These are phyloP conservation scores for Haplographium delicatum DNA, from an alignment of 495 filamentous ascomycete species.

Conservation along the genomic window DNA sequence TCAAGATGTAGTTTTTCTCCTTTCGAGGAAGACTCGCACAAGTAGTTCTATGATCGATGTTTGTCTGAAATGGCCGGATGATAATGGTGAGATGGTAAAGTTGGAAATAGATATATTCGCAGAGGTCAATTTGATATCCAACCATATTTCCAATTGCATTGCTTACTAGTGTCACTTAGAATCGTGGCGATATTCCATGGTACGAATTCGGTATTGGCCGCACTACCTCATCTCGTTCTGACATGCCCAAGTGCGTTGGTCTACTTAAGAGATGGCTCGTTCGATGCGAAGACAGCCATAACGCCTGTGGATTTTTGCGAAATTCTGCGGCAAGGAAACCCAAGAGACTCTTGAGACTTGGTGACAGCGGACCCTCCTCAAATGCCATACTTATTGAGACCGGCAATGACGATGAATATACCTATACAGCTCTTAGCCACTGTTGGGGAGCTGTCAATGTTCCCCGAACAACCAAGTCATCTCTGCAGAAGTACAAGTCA, in stretches of 20 bases:
- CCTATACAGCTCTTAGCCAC: neutral
- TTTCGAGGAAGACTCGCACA: too few species aligned
- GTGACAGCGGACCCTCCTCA: neutral
- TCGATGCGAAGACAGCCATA: neutral
- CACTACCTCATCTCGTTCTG: neutral
- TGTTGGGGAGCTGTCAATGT: neutral
- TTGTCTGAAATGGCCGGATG: neutral
- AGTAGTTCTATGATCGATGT: too few species aligned
- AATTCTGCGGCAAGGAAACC: neutral
- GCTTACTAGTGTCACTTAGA: neutral
- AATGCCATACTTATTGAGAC: neutral
- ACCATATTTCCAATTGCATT: neutral
- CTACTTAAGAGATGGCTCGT: neutral
- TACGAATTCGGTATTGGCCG: neutral
- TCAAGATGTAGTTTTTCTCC: too few species aligned
- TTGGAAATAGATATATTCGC: neutral
- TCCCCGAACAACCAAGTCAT: neutral
- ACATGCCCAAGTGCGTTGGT: neutral
- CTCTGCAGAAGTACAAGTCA: neutral
- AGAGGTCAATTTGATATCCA: neutral
- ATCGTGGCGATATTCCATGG: neutral
- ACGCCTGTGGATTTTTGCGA: neutral
- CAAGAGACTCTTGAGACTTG: neutral
- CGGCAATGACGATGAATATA: neutral
- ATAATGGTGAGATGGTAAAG: neutral